A percentile compares a stretch with the other conserved stretches of the same genome.
Evolutionary conservation across 2,329 filamentous ascomycete species (phyloP).

Genomic region (Exophiala spinifera): DNA sequence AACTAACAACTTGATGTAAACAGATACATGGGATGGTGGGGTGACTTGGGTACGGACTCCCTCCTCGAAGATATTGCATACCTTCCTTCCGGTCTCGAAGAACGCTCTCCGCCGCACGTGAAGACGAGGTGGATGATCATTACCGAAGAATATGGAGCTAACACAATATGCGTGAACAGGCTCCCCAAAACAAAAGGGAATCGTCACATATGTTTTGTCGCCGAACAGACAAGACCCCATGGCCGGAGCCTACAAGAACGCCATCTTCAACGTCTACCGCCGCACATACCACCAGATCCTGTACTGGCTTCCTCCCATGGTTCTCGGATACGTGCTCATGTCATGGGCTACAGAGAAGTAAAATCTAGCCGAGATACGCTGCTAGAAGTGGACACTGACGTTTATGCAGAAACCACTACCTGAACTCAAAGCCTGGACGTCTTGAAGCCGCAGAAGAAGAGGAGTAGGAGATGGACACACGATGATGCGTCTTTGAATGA

Average conservation of each 20-base stretch:
- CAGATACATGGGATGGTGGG: constrained; percentile 74
- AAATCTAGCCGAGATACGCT: constrained; percentile 35
- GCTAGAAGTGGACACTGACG: constrained; percentile 3
- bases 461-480: not conserved
- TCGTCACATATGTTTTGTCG: constrained; percentile 70
- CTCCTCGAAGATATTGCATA: not conserved
- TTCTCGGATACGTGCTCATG: constrained; percentile 77
- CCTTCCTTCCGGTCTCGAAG: not conserved
- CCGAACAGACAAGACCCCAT: constrained; percentile 87
- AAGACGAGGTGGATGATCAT: not conserved
- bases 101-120: not conserved
- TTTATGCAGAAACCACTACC: constrained; percentile 45
- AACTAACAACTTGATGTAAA: constrained; percentile 31
- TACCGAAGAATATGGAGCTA: not conserved
- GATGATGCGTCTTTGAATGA: not conserved
- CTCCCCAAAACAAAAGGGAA: constrained; percentile 57
- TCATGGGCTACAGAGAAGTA: constrained; percentile 90
- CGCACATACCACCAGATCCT: constrained; percentile 82
- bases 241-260: constrained; percentile 71
- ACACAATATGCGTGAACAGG: constrained; percentile 32
- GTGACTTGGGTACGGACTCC: constrained; percentile 63
- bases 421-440: constrained; percentile 49
- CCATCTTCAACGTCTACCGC: constrained; percentile 94
- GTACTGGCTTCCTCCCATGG: constrained; percentile 77
- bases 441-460: constrained; percentile 13